These are phyloP conservation scores for Ilyonectria mors-panacis DNA, from an alignment of 2,329 filamentous ascomycete species.

Conservation along the genomic window DNA sequence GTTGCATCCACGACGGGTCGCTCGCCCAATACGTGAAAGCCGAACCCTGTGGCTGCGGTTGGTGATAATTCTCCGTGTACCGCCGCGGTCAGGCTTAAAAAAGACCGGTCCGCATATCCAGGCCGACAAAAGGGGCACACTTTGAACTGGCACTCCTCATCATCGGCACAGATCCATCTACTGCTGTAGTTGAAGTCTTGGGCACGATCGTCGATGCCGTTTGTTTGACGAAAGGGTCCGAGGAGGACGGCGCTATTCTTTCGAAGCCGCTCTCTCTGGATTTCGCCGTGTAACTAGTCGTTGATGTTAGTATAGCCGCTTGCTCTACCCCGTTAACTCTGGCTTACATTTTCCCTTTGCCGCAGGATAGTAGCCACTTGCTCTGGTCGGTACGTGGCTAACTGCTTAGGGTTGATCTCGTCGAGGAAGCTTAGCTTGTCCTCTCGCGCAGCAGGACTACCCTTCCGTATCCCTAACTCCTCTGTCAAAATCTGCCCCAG, in stretches of 20 bases:
- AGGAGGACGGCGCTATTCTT: constrained; percentile 44
- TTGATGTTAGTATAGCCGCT: constrained; percentile 39
- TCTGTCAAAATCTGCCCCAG: constrained; percentile 53
- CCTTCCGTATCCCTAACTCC: constrained; percentile 53
- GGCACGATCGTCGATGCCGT: constrained; percentile 33
- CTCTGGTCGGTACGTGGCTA: constrained; percentile 61
- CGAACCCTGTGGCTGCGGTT: constrained; percentile 65
- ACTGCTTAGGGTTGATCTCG: constrained; percentile 60
- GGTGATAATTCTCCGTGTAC: constrained; percentile 65
- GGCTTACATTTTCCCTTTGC: constrained; percentile 65
- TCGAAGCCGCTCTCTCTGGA: constrained; percentile 49
- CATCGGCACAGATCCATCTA: constrained; percentile 56
- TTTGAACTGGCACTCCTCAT: constrained; percentile 65
- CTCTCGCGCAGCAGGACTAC: constrained; percentile 58
- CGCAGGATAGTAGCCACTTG: constrained; percentile 64
- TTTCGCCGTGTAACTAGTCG: constrained; percentile 43
- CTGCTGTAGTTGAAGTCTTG: constrained; percentile 44
- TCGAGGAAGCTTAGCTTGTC: constrained; percentile 62
- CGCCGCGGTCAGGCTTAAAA: constrained; percentile 66
- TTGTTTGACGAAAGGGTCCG: constrained; percentile 32
- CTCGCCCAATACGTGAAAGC: constrained; percentile 62
- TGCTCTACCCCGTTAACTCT: neutral
- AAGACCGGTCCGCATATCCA: constrained; percentile 59
- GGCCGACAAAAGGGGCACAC: constrained; percentile 66
- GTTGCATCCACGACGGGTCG: constrained; percentile 61